Base-by-base conservation (phyloP, 1,139 yeast species). In the Scheffersomyces illinoinensis region DNA sequence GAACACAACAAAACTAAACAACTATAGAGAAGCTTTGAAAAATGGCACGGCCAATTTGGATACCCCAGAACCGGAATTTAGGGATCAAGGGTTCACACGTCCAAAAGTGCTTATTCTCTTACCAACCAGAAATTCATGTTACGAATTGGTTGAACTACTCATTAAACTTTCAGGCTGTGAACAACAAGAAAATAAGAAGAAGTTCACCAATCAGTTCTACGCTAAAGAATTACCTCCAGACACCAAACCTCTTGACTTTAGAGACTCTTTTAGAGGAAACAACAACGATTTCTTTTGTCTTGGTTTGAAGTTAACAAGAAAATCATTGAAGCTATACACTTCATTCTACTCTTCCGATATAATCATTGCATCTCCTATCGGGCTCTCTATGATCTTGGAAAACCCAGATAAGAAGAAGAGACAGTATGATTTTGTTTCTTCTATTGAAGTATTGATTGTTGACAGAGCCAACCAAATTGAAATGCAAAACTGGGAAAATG, bases 71-170 rank as follows among this genome's bases (percentile, higher is more conserved):
- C 76, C 81, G 43, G 97, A 92, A 67, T 81, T 84, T 61, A 78
- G 96, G 60, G 99, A 95, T 71, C 99, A 95, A 73, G 98, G 99
- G 18, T 96, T 93, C 70, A 93, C 98, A 0, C 83, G 98, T 61
- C 97, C 99, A 0, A 93, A 93, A 69, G 93, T 90, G 1, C 77
- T 95, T 58, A 86, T 95, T 5, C 75, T 95, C 49, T 77, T 92
- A 54, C 98, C 99, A 8, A 92, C 97, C 0, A 84, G 97, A 69
- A 85, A 93, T 64, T 79, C 90, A 3, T 92, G 96, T 53, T 86
- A 85, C 70, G 87, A 87, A 58, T 80, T 91, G 21, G 86, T 93
- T n/a, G 83, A 85, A 56, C 79, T 83, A 49, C 68, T 95, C 52
- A 86, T 89, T 48, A 76, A 81, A 50, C 75, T 89, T 48, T 85